A percentile compares a stretch with the other conserved stretches of the same genome.
These are phyloP conservation scores for Xenoacremonium recifei DNA, from an alignment of 2,329 filamentous ascomycete genomes.

Conservation along the genomic window DNA sequence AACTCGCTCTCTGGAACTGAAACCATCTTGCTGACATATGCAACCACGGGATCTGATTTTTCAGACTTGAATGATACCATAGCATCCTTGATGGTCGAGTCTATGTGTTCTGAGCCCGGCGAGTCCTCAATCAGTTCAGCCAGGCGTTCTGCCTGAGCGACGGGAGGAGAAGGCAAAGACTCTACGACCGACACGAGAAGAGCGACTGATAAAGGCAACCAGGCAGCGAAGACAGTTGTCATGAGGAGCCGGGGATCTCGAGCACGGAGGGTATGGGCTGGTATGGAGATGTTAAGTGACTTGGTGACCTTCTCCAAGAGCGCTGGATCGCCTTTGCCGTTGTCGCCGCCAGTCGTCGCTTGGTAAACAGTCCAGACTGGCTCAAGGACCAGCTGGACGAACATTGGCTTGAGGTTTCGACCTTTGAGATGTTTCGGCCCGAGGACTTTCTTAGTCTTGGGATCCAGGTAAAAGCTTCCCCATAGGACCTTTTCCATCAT, in stretches of 20 bases:
- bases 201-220: slow-evolving; percentile 91
- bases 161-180: slow-evolving; percentile 79
- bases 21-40: slow-evolving; percentile 98
- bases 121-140: slow-evolving; percentile 77
- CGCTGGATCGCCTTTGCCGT: slow-evolving; percentile 77
- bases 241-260: slow-evolving; percentile 81
- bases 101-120: slow-evolving; percentile 72
- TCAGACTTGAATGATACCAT: slow-evolving; percentile 77
- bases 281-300: slow-evolving; percentile 79
- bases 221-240: slow-evolving; percentile 81
- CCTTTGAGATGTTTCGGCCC: slow-evolving; percentile 92
- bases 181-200: slow-evolving; percentile 92
- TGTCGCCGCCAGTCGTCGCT: slow-evolving; percentile 79
- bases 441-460: slow-evolving; percentile 92
- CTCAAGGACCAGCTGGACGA: slow-evolving; percentile 93
- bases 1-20: slow-evolving; percentile 91
- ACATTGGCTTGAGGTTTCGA: slow-evolving; percentile 89
- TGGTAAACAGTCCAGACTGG: slow-evolving; percentile 96
- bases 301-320: slow-evolving; percentile 94
- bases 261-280: slow-evolving; percentile 80
- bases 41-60: slow-evolving; percentile 75
- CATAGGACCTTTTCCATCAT: slow-evolving; percentile 91
- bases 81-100: slow-evolving; percentile 68
- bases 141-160: slow-evolving; percentile 76
- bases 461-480: slow-evolving; percentile 95